phyloP scores from a whole-genome alignment of 371 early-diverging fungal species.

The Capillidium rhysosporum region DNA sequence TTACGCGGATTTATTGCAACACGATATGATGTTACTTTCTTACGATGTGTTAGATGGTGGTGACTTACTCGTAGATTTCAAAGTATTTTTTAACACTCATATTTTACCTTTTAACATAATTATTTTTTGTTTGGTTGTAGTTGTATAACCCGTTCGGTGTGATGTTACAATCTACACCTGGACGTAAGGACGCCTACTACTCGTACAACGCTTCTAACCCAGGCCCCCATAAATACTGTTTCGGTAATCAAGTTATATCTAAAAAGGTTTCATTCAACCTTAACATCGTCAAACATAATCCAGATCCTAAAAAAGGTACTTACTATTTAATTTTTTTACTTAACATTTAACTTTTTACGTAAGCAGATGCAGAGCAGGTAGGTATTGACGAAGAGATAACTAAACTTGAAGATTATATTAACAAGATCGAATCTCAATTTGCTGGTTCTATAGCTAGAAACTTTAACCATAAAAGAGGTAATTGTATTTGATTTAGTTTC shows the following conservation, averaged over 20 bases:
- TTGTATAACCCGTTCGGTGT: neutral
- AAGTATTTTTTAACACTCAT: neutral
- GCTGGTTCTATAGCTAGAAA: neutral
- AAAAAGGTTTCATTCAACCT: neutral
- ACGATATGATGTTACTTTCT: neutral
- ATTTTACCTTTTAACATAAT: neutral
- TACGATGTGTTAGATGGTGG: neutral
- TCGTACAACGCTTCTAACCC: conserved; percentile 1
- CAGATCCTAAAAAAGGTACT: neutral
- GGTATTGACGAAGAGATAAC: neutral
- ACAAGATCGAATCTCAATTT: neutral
- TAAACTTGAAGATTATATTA: neutral
- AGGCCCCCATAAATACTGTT: conserved; percentile 2
- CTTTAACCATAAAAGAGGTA: neutral
- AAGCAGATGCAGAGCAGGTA: neutral
- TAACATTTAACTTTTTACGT: neutral
- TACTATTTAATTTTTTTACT: neutral
- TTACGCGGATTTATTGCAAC: neutral
- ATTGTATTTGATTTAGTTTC: neutral
- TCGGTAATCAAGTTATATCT: neutral
- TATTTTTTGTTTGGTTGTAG: neutral
- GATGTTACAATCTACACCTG: neutral
- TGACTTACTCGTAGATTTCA: neutral
- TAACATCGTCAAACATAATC: neutral
- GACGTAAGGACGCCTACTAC: neutral